A percentile compares a stretch with the other conserved stretches of the same genome.
phyloP scores from a whole-genome alignment of 225 moss, liverwort and hornwort species.

The Antitrichia curtipendula region DNA sequence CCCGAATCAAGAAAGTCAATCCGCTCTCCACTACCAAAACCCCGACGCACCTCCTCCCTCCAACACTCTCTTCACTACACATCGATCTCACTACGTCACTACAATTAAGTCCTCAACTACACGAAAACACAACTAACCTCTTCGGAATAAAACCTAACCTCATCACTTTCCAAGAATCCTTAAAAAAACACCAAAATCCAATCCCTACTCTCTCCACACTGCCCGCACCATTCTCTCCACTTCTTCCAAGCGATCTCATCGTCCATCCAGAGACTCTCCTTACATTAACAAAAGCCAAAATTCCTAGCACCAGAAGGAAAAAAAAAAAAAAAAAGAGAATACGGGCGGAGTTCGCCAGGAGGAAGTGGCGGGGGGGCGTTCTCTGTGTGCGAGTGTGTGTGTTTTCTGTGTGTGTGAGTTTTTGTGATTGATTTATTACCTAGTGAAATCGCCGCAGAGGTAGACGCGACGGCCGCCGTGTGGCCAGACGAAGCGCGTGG shows the following conservation, averaged over 20 bases:
- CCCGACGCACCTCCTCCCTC: background rate
- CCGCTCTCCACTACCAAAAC: background rate
- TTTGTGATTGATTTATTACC: background rate
- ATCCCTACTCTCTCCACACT: background rate
- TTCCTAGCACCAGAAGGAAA: background rate
- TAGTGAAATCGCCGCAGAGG: slow-evolving; percentile 87
- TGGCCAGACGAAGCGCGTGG: slow-evolving; percentile 91
- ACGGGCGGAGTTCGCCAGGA: background rate
- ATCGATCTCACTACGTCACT: background rate
- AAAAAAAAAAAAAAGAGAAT: too few species aligned
- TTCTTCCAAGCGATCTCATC: background rate
- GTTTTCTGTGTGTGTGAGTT: background rate
- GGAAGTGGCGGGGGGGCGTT: background rate
- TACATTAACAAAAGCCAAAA: background rate
- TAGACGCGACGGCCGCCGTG: slow-evolving; percentile 89
- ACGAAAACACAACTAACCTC: background rate
- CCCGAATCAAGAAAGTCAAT: background rate
- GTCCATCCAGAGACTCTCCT: background rate
- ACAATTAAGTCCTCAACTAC: background rate
- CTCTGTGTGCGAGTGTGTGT: background rate
- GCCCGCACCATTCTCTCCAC: background rate
- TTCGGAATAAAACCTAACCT: background rate
- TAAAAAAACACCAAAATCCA: background rate
- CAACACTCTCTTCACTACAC: background rate
- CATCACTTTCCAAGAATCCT: background rate